Evolutionary conservation across 306 rosid genomes (phyloP), one percentile per base, ranked within the genome.

Genomic region (Glycyrrhiza uralensis): DNA sequence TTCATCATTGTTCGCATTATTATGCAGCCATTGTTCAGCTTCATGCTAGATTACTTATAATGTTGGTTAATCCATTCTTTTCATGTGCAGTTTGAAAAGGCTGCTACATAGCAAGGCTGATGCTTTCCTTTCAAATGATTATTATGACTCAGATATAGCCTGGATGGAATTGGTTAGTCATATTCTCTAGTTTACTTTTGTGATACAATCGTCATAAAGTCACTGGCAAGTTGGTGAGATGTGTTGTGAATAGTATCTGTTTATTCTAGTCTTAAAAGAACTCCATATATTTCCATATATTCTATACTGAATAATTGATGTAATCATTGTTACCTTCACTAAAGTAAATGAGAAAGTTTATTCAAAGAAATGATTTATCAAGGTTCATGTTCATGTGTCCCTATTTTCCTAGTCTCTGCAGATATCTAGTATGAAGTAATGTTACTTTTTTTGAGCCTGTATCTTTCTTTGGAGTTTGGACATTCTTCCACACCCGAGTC

Each of bases 81-180:
- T 66, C 28, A 45, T 68, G 20, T 82, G 80, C 59, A 94, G 98
- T 78, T 91, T 94, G 91, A 87, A 87, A 91, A 86, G 85, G 79
- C 84, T 91, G 79, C 90, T 94, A 36, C 95, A 87, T 78, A 76
- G 96, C 86, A 91, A 88, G 87, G 98, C 96, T 19, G 80, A 86
- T 80, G 94, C 98, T 71, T 89, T 91, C 81, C 91, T 87, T 72
- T 94, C 97, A 52, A 91, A 94, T 82, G 92, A 94, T 55, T 91
- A 94, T 80, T 91, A 94, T 78, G 87, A 85, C 56, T 94, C 98
- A 2, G 97, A 94, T 77, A 71, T 94, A 63, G 95, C 96, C 18
- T 94, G 98, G 98, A 87, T 91, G 91, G 86, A 85, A 77, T 86
- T 94, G 98, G 98, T 94, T 74, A 71, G 97, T 91, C 29, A 10